These are phyloP conservation scores for Panus rudis DNA, from an alignment of 768 basidiomycete genomes.

Conservation along the genomic window DNA sequence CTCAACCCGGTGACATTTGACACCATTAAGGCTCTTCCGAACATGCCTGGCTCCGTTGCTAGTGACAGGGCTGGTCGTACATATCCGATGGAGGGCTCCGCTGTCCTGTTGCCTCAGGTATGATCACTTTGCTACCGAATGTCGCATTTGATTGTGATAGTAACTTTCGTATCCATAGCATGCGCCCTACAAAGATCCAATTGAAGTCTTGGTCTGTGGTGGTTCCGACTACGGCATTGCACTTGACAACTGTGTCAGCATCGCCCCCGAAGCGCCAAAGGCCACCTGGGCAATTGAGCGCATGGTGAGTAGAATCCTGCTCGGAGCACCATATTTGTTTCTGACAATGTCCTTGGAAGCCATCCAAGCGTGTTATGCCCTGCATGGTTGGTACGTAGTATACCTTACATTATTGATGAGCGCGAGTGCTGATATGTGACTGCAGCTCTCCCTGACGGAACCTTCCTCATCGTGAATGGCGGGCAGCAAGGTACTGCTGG, in stretches of 20 bases:
- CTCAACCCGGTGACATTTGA: slow-evolving; percentile 59
- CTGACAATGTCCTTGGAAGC: slow-evolving; percentile 29
- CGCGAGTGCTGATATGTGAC: background rate
- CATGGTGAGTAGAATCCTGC: slow-evolving; percentile 75
- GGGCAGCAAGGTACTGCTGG: slow-evolving; percentile 65
- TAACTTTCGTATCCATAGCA: slow-evolving; percentile 53
- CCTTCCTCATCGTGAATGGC: slow-evolving; percentile 71
- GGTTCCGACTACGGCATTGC: slow-evolving; percentile 55
- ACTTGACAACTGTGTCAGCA: slow-evolving; percentile 67
- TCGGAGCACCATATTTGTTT: background rate
- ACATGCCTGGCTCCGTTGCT: slow-evolving; percentile 69
- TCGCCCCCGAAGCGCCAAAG: slow-evolving; percentile 54
- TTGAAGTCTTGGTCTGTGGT: slow-evolving; percentile 69
- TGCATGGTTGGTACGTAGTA: slow-evolving; percentile 47
- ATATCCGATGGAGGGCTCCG: slow-evolving; percentile 71
- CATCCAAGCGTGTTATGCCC: slow-evolving; percentile 68
- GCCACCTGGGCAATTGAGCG: slow-evolving; percentile 68
- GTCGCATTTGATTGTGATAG: too few species aligned
- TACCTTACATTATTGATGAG: too few species aligned
- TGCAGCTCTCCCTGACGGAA: slow-evolving; percentile 60
- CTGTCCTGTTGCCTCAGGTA: slow-evolving; percentile 57
- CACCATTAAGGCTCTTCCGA: slow-evolving; percentile 55
- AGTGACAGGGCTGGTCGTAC: slow-evolving; percentile 68
- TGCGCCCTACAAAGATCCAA: slow-evolving; percentile 67
- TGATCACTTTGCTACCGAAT: too few species aligned